These are phyloP conservation scores for Helianthus tuberosus DNA, from an alignment of 129 eudicot species.

Conservation along the genomic window DNA sequence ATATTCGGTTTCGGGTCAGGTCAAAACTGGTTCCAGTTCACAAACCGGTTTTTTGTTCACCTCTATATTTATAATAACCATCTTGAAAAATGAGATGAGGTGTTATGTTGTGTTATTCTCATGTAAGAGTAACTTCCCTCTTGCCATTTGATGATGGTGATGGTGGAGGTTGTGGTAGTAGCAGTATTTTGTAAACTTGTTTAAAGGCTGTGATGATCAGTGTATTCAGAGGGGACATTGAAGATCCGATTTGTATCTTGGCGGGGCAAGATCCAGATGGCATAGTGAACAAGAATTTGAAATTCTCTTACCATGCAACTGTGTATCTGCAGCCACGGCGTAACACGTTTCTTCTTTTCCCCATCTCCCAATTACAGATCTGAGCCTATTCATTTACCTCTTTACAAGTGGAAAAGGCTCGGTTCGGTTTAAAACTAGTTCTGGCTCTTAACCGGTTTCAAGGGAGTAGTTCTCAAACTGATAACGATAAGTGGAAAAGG, in stretches of 20 bases:
- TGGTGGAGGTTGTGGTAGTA: background rate
- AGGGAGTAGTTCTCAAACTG: too few species aligned
- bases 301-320: background rate
- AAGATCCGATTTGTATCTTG: background rate
- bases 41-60: too few species aligned
- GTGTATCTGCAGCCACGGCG: slow-evolving; percentile 12
- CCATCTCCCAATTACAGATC: slow-evolving; percentile 8
- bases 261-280: slow-evolving; percentile 5
- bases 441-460: too few species aligned
- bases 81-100: slow-evolving; percentile 4
- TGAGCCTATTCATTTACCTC: background rate
- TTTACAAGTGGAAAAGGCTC: too few species aligned
- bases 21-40: too few species aligned
- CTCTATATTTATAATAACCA: too few species aligned
- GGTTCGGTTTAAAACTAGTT: too few species aligned
- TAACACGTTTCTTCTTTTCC: background rate
- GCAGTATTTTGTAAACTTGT: background rate
- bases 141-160: too few species aligned
- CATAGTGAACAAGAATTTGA: background rate
- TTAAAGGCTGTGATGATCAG: background rate
- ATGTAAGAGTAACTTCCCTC: background rate
- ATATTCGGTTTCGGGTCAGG: too few species aligned
- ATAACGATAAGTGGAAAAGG: too few species aligned
- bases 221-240: background rate
- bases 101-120: slow-evolving; percentile 29